Conservation (phyloP, 768 basidiomycete genomes). For the Chiua virens region DNA sequence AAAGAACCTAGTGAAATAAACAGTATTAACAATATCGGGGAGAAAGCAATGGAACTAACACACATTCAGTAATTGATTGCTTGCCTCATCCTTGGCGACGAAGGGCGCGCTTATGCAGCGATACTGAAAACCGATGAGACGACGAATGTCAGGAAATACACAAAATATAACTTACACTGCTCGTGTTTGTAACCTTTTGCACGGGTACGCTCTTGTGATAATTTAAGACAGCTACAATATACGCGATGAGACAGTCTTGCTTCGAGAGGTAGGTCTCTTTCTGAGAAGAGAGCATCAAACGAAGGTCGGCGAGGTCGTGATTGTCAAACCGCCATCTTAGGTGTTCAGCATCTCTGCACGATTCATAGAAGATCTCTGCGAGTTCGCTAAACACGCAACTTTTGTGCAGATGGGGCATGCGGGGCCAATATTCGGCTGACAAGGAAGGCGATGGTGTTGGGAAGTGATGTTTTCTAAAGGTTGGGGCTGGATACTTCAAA, state of each 20-base stretch:
- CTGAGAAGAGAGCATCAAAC: constrained; percentile 7
- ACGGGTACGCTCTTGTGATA: constrained; percentile 11
- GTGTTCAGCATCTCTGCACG: constrained; percentile 8
- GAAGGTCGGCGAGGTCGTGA: constrained; percentile 14
- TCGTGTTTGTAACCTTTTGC: constrained; percentile 25
- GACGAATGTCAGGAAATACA: not conserved
- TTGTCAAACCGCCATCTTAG: constrained; percentile 17
- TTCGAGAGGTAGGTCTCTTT: constrained; percentile 11
- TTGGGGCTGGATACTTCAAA: constrained; percentile 14
- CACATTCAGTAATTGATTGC: constrained; percentile 23
- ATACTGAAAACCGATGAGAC: constrained; percentile 12
- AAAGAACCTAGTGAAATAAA: constrained; percentile 6
- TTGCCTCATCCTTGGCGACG: constrained; percentile 13
- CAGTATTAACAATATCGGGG: not conserved
- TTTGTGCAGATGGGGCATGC: constrained; percentile 27
- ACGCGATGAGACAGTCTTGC: constrained; percentile 34
- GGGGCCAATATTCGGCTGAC: constrained; percentile 12
- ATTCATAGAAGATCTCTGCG: constrained; percentile 10
- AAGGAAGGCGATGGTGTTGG: constrained; percentile 13
- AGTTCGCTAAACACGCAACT: constrained; percentile 20
- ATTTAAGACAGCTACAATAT: constrained; percentile 25
- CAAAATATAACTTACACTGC: constrained; percentile 22
- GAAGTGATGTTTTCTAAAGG: constrained; percentile 26
- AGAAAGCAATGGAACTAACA: not conserved
- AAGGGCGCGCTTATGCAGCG: constrained; percentile 19